phyloP scores from a whole-genome alignment of 371 early-diverging fungal species.

The Blakeslea trispora region DNA sequence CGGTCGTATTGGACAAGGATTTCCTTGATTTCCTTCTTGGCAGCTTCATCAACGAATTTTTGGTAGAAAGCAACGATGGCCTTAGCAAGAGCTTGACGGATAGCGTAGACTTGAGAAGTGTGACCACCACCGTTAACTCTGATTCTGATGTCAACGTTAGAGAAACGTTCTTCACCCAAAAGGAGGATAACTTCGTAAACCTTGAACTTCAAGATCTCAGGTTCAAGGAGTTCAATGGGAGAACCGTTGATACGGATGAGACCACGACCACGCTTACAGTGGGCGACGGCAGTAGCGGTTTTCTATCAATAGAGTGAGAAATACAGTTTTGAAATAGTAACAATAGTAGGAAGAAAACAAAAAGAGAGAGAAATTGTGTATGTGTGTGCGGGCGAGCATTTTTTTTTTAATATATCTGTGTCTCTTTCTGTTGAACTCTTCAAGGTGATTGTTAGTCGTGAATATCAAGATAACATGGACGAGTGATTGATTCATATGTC shows the following conservation, averaged over 20 bases:
- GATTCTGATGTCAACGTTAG: conserved; percentile 96
- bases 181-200: conserved; percentile 98
- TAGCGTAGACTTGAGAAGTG: conserved; percentile 97
- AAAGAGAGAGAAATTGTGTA: background rate
- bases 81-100: conserved; percentile 99
- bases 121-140: conserved; percentile 99
- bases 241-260: conserved; percentile 95
- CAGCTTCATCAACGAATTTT: conserved; percentile 98
- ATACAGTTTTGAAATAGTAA: background rate
- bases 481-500: no score
- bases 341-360: background rate
- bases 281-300: conserved; percentile 99
- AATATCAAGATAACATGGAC: no score
- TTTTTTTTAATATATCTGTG: no score
- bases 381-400: no score
- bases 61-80: conserved; percentile 99
- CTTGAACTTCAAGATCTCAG: conserved; percentile 97
- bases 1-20: conserved; percentile 97
- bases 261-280: conserved; percentile 97
- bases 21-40: conserved; percentile 99
- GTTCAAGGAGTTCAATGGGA: conserved; percentile 95
- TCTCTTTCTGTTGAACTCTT: no score
- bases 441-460: no score
- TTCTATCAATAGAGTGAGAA: conserved; percentile 68
- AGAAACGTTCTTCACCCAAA: conserved; percentile 96